Conservation (phyloP, 1,284 basidiomycete species). For the Irpex lacteus region DNA sequence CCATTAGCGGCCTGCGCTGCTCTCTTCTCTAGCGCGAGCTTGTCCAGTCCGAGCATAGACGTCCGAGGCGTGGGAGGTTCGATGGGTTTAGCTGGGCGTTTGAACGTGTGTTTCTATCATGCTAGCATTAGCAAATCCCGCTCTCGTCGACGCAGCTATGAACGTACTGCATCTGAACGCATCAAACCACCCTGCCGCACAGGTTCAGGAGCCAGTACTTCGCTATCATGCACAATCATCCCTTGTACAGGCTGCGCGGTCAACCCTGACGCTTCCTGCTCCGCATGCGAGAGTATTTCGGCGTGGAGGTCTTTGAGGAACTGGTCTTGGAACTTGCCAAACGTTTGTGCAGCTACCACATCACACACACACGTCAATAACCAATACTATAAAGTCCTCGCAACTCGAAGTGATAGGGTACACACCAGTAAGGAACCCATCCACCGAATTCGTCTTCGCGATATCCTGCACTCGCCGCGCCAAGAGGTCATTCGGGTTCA, state of each 20-base stretch:
- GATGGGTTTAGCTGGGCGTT: conserved; percentile 65
- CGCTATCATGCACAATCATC: conserved; percentile 75
- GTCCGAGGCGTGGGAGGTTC: conserved; percentile 71
- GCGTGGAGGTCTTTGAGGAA: conserved; percentile 57
- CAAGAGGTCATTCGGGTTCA: conserved; percentile 83
- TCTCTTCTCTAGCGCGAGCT: conserved; percentile 72
- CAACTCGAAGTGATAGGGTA: background rate
- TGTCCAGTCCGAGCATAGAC: conserved; percentile 84
- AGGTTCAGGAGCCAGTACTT: conserved; percentile 79
- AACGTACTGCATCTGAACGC: conserved; percentile 60
- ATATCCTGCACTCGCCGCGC: conserved; percentile 80
- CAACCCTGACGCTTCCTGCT: conserved; percentile 59
- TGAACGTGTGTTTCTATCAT: conserved; percentile 71
- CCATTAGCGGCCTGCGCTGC: conserved; percentile 49
- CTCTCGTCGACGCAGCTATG: background rate
- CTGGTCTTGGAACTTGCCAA: conserved; percentile 81
- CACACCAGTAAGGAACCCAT: conserved; percentile 62
- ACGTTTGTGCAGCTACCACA: conserved; percentile 66
- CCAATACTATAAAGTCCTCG: no score
- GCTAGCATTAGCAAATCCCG: background rate
- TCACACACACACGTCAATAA: no score
- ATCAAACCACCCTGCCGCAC: conserved; percentile 75
- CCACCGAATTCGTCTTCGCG: conserved; percentile 63
- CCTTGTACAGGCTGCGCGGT: conserved; percentile 61
- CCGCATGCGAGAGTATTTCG: conserved; percentile 58